These are phyloP conservation scores for Macroventuria anomochaeta DNA, from an alignment of 2,329 filamentous ascomycete genomes.

Conservation along the genomic window DNA sequence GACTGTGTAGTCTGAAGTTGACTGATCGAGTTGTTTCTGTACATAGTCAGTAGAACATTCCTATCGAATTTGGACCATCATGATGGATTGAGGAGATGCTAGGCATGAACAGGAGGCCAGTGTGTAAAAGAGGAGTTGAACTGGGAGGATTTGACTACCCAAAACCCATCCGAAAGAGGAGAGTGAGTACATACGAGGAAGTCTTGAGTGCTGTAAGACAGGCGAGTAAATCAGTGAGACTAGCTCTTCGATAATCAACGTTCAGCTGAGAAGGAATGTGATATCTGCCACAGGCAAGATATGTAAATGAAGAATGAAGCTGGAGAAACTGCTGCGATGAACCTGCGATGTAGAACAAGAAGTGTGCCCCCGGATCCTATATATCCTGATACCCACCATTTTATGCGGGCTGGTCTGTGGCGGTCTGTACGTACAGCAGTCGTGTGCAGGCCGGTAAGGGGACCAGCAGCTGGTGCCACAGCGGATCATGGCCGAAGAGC, in stretches of 20 bases:
- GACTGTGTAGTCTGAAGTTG: conserved; percentile 19
- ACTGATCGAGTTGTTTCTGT: conserved; percentile 7
- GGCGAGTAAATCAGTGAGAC: conserved; percentile 22
- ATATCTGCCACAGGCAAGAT: conserved; percentile 49
- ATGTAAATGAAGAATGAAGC: conserved; percentile 30
- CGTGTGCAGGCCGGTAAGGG: conserved; percentile 22
- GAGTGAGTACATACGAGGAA: conserved; percentile 13
- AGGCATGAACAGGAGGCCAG: conserved; percentile 4
- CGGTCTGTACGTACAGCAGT: conserved; percentile 25
- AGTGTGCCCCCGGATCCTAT: conserved; percentile 32
- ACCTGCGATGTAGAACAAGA: conserved; percentile 29
- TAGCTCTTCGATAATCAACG: conserved; percentile 31
- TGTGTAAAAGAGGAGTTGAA: neutral
- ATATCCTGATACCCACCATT: conserved; percentile 25
- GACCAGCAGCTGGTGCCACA: conserved; percentile 31
- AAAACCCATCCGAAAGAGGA: conserved; percentile 12
- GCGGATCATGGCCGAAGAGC: conserved; percentile 33
- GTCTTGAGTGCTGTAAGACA: conserved; percentile 10
- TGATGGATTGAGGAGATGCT: neutral
- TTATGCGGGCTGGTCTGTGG: conserved; percentile 22
- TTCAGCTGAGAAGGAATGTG: conserved; percentile 39
- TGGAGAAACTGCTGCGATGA: conserved; percentile 34
- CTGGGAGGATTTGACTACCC: neutral
- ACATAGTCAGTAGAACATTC: conserved; percentile 1
- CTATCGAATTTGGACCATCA: neutral